phyloP scores from a whole-genome alignment of 371 early-diverging fungal genomes.

The Mucor velutinosus region DNA sequence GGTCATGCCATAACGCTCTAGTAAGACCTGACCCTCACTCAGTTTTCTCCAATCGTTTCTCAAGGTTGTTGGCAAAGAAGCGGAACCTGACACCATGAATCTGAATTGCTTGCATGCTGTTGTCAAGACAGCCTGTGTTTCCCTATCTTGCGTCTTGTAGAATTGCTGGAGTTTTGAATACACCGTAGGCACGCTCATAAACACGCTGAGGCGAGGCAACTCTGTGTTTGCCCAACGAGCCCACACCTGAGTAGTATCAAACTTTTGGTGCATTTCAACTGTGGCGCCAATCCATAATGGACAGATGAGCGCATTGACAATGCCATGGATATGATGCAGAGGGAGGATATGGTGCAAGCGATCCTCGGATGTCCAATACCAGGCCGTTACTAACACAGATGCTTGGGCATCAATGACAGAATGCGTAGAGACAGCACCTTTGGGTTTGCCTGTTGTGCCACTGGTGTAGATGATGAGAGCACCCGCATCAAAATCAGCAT shows the following conservation, averaged over 20 bases:
- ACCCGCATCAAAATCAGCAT: conserved; percentile 37
- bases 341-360: conserved; percentile 80
- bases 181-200: conserved; percentile 92
- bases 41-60: conserved; percentile 68
- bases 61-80: conserved; percentile 72
- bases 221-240: conserved; percentile 47
- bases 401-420: conserved; percentile 68
- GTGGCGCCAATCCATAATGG: conserved; percentile 73
- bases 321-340: conserved; percentile 83
- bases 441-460: conserved; percentile 79
- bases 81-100: conserved; percentile 81
- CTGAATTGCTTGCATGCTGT: conserved; percentile 67
- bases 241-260: conserved; percentile 69
- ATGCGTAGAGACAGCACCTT: conserved; percentile 81
- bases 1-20: conserved; percentile 90
- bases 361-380: conserved; percentile 72
- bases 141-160: conserved; percentile 34
- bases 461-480: conserved; percentile 85
- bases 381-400: conserved; percentile 66
- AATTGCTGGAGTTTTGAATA: conserved; percentile 69
- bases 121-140: conserved; percentile 35
- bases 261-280: conserved; percentile 73
- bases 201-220: conserved; percentile 53
- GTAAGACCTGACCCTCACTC: conserved; percentile 67
- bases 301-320: conserved; percentile 66